Evolutionary conservation across 495 filamentous ascomycete species (phyloP), one percentile per base, ranked within the genome.

Genomic region (Podospora pseudocomata): DNA sequence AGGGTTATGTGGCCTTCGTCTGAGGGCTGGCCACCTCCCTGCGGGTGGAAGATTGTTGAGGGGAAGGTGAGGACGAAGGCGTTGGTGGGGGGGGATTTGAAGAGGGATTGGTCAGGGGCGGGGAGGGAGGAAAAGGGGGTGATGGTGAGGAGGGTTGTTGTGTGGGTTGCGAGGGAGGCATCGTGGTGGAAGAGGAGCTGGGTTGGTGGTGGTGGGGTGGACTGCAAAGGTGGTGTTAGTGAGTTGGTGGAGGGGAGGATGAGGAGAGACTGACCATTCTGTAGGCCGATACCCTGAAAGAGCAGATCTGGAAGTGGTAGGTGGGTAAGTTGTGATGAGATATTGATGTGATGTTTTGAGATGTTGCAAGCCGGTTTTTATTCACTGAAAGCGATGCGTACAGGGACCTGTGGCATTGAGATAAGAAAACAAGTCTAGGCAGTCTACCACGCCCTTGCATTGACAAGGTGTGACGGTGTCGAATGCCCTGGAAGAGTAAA

Each of bases 1-100:
- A 90, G 87, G n/a, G 66, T 67, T 32, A 32, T 32, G 30, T 32
- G 30, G 49, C 88, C 88, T 44, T 77, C 79, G 64, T 90, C 88
- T 7, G 82, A 85, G 32, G 88, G 88, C 71, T 90, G 88, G 44
- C 88, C 88, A 55, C 88, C 88, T 5, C 88, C 88, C 75, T 90
- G 87, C 2, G 86, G 82, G 63, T 90, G 85, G 75, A 90, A 90
- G 68, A 90, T 88, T n/a, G 88, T 90, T 28, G 82, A 53, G 18
- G 82, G 78, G 5, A 49, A 49, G 9, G 87, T 89, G n/a, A 85
- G 76, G 54, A 90, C 70, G 44, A 83, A 80, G 74, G 84, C 76
- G 69, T 84, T 77, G 20, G 78, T 65, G 0, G 59, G 16, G 23
- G 16, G 23, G 7, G 55, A 19, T 71, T 88, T 88, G 77, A 84